Evolutionary conservation across 768 basidiomycete species (phyloP), one percentile per base, ranked within the genome.

Genomic region (Mycena latifolia): DNA sequence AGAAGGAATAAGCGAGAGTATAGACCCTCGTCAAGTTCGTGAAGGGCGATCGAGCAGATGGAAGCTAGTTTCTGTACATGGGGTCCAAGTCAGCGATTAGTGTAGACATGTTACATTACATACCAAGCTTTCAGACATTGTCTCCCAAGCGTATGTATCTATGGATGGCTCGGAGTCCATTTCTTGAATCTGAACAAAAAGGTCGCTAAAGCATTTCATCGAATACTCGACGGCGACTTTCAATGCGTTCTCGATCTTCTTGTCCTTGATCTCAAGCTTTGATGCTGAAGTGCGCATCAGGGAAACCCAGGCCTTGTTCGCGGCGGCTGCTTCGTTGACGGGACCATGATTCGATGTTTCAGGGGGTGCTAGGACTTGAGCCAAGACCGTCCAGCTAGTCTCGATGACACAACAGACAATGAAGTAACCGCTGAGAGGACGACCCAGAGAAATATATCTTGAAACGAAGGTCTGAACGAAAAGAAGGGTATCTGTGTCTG

Each of bases 91-190:
- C 33, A 55, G 53, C 18, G 29, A 33, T 51, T 28, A n/a, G 35
- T 52, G 48, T 20, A 41, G 17, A 18, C 6, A 9, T 28, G 2
- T n/a, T 53, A 64, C 56, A 60, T 27, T 54, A 77, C 87, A 52
- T 70, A 94, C 94, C 84, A 96, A 77, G 69, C 92, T 92, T 74
- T 96, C 94, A 12, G 94, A 93, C 89, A 96, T 90, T 0, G 94
- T 95, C 74, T 96, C 94, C 90, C 91, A 95, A 55, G 92, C 89
- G 77, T 95, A 96, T n/a, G 92, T 93, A 74, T 96, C 94, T 35
- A 90, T 72, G 0, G 91, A 85, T 15, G 92, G 94, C 64, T 93
- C 91, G 5, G 82, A 80, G 17, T 94, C 93, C 88, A 95, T 89
- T 66, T 91, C 92, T 73, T 93, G 88, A 55, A 95, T 90, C 74